These are phyloP conservation scores for Ogataea naganishii DNA, from an alignment of 805 yeast species.

Conservation along the genomic window DNA sequence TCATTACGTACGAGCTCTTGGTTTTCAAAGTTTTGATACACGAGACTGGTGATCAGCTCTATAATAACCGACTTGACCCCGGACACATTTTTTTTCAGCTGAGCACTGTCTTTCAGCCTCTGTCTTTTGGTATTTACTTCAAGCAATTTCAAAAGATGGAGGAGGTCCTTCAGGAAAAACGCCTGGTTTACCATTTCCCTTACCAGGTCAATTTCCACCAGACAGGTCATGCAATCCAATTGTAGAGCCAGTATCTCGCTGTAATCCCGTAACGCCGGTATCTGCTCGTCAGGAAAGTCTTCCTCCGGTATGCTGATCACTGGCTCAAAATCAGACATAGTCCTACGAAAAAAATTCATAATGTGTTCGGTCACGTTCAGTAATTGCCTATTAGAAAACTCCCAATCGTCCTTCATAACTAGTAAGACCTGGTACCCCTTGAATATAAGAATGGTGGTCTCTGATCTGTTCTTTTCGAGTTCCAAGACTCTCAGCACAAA, in stretches of 20 bases:
- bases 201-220: conserved; percentile 31
- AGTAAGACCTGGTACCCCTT: too few species aligned
- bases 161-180: conserved; percentile 25
- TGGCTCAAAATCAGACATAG: too few species aligned
- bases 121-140: conserved; percentile 31
- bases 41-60: conserved; percentile 54
- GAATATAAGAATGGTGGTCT: too few species aligned
- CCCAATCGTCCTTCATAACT: too few species aligned
- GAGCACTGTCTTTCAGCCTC: conserved; percentile 21
- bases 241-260: conserved; percentile 9
- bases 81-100: conserved; percentile 39
- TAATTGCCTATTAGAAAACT: too few species aligned
- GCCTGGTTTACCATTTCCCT: conserved; percentile 33
- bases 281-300: conserved; percentile 3
- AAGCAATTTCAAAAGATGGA: conserved; percentile 28
- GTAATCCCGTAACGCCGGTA: conserved; percentile 3
- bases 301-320: neutral
- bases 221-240: conserved; percentile 33
- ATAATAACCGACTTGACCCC: conserved; percentile 57
- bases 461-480: too few species aligned
- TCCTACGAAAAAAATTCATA: too few species aligned
- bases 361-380: neutral
- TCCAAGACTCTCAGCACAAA: too few species aligned
- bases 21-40: conserved; percentile 38
- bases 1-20: conserved; percentile 62